These are phyloP conservation scores for Benincasa hispida DNA, from an alignment of 306 rosid species.

Conservation along the genomic window DNA sequence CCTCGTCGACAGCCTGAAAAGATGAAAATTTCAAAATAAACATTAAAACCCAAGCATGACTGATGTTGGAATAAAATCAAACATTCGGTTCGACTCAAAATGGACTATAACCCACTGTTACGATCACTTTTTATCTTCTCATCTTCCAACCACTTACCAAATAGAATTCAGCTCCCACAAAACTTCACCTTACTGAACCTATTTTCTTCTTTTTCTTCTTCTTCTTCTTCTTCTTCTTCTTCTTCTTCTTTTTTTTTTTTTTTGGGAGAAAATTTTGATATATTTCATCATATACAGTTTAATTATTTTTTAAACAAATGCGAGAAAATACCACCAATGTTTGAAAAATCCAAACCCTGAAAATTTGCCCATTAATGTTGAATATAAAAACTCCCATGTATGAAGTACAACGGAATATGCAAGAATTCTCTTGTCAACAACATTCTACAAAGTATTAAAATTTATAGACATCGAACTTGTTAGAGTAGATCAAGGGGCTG, in stretches of 20 bases:
- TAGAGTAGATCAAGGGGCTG: neutral
- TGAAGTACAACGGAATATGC: neutral
- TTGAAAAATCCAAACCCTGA: neutral
- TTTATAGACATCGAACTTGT: neutral
- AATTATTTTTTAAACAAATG: neutral
- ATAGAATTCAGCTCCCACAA: neutral
- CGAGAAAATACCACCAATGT: neutral
- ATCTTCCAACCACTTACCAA: neutral
- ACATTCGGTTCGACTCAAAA: neutral
- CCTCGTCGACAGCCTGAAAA: constrained; percentile 50
- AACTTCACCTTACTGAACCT: neutral
- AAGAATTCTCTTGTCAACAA: neutral
- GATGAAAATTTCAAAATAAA: neutral
- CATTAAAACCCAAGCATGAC: neutral
- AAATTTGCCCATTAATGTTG: neutral
- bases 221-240: neutral
- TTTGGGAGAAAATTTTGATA: neutral
- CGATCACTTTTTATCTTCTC: neutral
- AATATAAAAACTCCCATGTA: neutral
- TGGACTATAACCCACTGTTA: neutral
- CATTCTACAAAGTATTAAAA: neutral
- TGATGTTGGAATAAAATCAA: neutral
- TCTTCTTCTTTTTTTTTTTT: neutral
- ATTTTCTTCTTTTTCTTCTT: neutral
- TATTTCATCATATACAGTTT: neutral